These are phyloP conservation scores for Corymbia citriodora DNA, from an alignment of 441 rosid genomes.

Conservation along the genomic window DNA sequence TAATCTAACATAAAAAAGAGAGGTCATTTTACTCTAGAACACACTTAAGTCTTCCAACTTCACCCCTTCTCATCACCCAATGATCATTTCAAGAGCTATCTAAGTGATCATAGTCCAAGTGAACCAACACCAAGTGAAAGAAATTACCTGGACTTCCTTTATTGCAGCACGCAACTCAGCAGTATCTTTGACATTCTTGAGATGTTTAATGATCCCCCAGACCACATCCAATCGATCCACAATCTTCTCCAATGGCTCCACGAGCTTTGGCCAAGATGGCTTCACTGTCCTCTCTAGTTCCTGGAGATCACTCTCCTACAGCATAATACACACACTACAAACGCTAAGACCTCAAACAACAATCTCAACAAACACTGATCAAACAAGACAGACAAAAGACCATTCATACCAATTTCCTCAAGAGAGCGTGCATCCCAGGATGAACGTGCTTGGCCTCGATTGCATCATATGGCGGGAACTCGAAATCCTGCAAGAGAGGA, in stretches of 20 bases:
- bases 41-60: not conserved
- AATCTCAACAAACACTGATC: not conserved
- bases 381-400: not conserved
- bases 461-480: slow-evolving; percentile 56
- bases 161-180: not conserved
- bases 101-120: fast-evolving
- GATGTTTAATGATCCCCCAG: not conserved
- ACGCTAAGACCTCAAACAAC: not conserved
- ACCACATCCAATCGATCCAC: not conserved
- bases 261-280: not conserved
- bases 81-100: not conserved
- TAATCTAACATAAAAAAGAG: not conserved
- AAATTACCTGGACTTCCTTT: not conserved
- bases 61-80: not conserved
- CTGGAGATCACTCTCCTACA: not conserved
- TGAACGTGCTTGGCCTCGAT: slow-evolving; percentile 56
- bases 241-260: not conserved
- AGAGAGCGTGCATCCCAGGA: slow-evolving; percentile 57
- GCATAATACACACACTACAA: not conserved
- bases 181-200: not conserved
- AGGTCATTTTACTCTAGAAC: not conserved
- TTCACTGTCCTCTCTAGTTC: not conserved
- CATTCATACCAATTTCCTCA: slow-evolving; percentile 44
- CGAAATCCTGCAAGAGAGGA: slow-evolving; percentile 65
- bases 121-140: not conserved